A percentile compares a stretch with the other conserved stretches of the same genome.
These are phyloP conservation scores for Echites panduratus DNA, from an alignment of 257 asterid genomes.

Conservation along the genomic window DNA sequence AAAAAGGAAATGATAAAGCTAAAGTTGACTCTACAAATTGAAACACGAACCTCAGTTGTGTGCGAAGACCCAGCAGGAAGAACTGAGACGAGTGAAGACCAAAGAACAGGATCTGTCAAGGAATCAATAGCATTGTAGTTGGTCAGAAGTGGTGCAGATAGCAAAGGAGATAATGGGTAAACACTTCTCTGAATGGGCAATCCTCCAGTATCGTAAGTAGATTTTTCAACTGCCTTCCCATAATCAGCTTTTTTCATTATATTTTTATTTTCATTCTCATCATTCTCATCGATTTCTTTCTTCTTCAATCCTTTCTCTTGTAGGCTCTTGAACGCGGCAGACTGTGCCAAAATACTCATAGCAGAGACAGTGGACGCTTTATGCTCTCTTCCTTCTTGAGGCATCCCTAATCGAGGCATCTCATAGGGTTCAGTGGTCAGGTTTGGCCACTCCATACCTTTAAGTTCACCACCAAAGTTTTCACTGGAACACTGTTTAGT, in stretches of 20 bases:
- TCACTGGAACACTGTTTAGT: slow-evolving; percentile 47
- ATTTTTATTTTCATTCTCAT: slow-evolving; percentile 71
- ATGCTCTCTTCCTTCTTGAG: slow-evolving; percentile 53
- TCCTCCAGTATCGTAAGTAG: slow-evolving; percentile 59
- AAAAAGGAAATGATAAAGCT: neutral
- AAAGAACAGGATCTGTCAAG: slow-evolving; percentile 70
- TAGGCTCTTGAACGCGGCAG: slow-evolving; percentile 77
- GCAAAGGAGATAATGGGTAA: slow-evolving; percentile 57
- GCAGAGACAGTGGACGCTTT: slow-evolving; percentile 55
- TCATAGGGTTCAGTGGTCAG: slow-evolving; percentile 82
- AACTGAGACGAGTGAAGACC: slow-evolving; percentile 70
- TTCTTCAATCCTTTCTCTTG: slow-evolving; percentile 60
- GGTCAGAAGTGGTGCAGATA: slow-evolving; percentile 79
- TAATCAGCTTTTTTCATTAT: slow-evolving; percentile 38
- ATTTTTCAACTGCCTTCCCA: slow-evolving; percentile 59
- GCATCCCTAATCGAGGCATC: slow-evolving; percentile 80
- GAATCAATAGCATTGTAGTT: slow-evolving; percentile 65
- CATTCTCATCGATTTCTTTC: slow-evolving; percentile 60
- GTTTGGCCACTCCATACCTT: slow-evolving; percentile 48
- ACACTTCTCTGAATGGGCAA: slow-evolving; percentile 49
- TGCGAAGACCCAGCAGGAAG: slow-evolving; percentile 72
- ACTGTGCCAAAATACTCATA: slow-evolving; percentile 65
- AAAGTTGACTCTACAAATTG: slow-evolving; percentile 9
- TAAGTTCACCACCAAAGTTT: slow-evolving; percentile 63
- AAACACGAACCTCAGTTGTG: slow-evolving; percentile 56